These are phyloP conservation scores for Ophiostoma australiae DNA, from an alignment of 2,329 filamentous ascomycete species.

Conservation along the genomic window DNA sequence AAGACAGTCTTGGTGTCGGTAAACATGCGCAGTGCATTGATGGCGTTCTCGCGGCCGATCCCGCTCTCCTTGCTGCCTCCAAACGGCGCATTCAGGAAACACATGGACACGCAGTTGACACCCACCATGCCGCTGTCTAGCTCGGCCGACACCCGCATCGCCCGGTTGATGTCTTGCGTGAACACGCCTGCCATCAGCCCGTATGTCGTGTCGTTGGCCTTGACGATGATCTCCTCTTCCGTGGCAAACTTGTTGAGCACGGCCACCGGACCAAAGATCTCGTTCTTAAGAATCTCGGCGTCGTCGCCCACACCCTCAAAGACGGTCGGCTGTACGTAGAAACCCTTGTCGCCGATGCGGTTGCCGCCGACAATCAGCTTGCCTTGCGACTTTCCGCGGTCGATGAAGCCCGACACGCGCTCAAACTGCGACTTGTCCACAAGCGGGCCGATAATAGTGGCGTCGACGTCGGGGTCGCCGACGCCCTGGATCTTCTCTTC, in stretches of 20 bases:
- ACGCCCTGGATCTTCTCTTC: conserved; percentile 49
- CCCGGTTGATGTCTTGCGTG: conserved; percentile 59
- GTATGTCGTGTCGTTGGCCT: conserved; percentile 51
- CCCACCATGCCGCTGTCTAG: conserved; percentile 67
- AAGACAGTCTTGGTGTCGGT: conserved; percentile 49
- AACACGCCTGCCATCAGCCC: conserved; percentile 48
- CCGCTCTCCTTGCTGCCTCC: conserved; percentile 49
- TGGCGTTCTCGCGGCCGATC: conserved; percentile 45
- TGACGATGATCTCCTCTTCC: conserved; percentile 51
- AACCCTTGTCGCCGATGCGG: conserved; percentile 38
- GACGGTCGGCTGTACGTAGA: conserved; percentile 34
- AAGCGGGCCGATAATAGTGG: conserved; percentile 55
- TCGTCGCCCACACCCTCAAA: conserved; percentile 42
- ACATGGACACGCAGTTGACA: conserved; percentile 50
- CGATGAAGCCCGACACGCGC: conserved; percentile 43
- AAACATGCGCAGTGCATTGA: conserved; percentile 44
- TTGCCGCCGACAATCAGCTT: conserved; percentile 37
- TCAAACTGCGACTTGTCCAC: conserved; percentile 47
- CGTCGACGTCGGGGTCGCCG: conserved; percentile 56
- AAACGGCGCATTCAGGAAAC: conserved; percentile 42
- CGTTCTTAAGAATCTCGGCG: conserved; percentile 46
- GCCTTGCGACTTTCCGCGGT: conserved; percentile 39
- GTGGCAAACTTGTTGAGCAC: conserved; percentile 52
- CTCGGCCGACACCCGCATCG: conserved; percentile 48
- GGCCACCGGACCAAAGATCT: conserved; percentile 56